A percentile compares a stretch with the other conserved stretches of the same genome.
Conservation (phyloP, 2,329 filamentous ascomycete genomes). For the Diaporthe nobilis region DNA sequence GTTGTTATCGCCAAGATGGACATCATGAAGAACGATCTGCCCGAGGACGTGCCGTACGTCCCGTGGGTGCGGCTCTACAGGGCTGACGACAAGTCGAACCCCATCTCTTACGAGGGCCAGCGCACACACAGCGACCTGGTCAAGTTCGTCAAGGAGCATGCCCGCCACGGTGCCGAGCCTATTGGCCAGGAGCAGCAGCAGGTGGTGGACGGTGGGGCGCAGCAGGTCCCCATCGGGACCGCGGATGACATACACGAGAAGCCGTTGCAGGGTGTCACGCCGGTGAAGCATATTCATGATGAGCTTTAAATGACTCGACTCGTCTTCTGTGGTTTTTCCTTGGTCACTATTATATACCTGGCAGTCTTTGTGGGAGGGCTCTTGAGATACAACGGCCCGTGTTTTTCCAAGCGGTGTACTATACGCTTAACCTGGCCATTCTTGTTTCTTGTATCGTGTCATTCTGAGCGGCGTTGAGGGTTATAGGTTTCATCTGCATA, state of each 20-base stretch:
- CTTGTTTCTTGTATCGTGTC: neutral
- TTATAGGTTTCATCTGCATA: slow-evolving; percentile 11
- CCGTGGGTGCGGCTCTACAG: slow-evolving; percentile 99
- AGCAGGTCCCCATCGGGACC: slow-evolving; percentile 61
- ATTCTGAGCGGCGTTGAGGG: slow-evolving; percentile 5
- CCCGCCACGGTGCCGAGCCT: slow-evolving; percentile 85
- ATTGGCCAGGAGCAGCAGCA: slow-evolving; percentile 69
- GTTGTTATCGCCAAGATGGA: slow-evolving; percentile 98
- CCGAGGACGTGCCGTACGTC: slow-evolving; percentile 97
- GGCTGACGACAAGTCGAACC: slow-evolving; percentile 87
- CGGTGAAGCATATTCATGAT: slow-evolving; percentile 67
- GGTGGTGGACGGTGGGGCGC: slow-evolving; percentile 64
- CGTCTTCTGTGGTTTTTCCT: neutral
- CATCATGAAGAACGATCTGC: slow-evolving; percentile 94
- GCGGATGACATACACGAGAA: slow-evolving; percentile 63
- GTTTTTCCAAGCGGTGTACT: neutral
- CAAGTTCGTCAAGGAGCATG: slow-evolving; percentile 94
- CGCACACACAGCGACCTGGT: slow-evolving; percentile 93
- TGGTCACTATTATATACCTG: slow-evolving; percentile 1
- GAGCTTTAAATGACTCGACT: slow-evolving; percentile 74
- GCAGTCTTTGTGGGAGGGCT: neutral
- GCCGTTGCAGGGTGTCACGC: slow-evolving; percentile 45
- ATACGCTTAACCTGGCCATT: neutral
- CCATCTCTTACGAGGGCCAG: slow-evolving; percentile 88
- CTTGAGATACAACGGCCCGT: neutral